These are phyloP conservation scores for Ogataea paradorogensis DNA, from an alignment of 805 yeast species.

Conservation along the genomic window DNA sequence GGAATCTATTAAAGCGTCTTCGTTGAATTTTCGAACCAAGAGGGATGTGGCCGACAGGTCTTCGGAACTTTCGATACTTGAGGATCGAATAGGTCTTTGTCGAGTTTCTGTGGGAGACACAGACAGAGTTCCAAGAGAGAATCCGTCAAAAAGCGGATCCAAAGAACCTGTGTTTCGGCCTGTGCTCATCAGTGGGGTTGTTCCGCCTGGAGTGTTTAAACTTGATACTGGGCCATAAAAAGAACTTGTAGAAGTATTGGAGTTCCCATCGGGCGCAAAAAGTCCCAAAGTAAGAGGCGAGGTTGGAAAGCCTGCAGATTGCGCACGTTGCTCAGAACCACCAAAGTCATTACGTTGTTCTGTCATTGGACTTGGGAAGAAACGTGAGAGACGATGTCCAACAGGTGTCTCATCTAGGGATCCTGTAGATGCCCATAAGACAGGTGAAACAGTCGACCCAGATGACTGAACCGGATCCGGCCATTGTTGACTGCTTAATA, in stretches of 20 bases:
- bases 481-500: background rate
- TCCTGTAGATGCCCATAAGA: conserved; percentile 24
- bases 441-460: conserved; percentile 24
- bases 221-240: conserved; percentile 1
- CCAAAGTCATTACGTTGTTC: conserved; percentile 23
- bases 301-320: conserved; percentile 21
- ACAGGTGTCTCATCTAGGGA: conserved; percentile 25
- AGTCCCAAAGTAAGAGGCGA: conserved; percentile 23
- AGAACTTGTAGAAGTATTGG: background rate
- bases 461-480: conserved; percentile 8
- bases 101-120: background rate
- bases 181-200: conserved; percentile 9
- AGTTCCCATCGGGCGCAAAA: conserved; percentile 7
- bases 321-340: conserved; percentile 15
- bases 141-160: conserved; percentile 22
- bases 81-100: background rate
- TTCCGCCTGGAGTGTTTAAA: conserved; percentile 7
- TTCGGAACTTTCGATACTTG: background rate
- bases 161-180: conserved; percentile 7
- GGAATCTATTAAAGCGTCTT: background rate
- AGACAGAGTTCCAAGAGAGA: conserved; percentile 12
- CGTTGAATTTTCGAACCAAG: background rate
- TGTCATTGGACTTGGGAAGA: conserved; percentile 34
- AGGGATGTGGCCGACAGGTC: background rate
- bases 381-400: conserved; percentile 30